Conservation (phyloP, 2,329 filamentous ascomycete species). For the Mycosphaerella sp. region DNA sequence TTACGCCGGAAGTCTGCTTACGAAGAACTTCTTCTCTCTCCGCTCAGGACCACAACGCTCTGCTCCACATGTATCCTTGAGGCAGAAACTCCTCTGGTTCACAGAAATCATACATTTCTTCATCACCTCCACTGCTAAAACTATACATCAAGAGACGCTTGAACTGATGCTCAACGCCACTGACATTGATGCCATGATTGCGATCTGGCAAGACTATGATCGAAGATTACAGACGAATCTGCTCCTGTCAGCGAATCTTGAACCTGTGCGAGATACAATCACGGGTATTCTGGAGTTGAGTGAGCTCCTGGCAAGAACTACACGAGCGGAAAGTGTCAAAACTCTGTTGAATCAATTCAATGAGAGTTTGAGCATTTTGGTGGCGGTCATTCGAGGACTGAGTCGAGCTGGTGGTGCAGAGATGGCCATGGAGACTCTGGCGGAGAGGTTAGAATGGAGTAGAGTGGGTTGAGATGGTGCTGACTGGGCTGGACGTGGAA, state of each 20-base stretch:
- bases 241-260: conserved; percentile 61
- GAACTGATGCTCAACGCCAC: conserved; percentile 52
- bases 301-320: conserved; percentile 37
- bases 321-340: conserved; percentile 46
- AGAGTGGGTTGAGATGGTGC: neutral
- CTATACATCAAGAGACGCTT: conserved; percentile 52
- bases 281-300: conserved; percentile 71
- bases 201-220: conserved; percentile 59
- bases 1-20: conserved; percentile 61
- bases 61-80: conserved; percentile 47
- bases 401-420: conserved; percentile 67
- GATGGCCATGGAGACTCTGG: conserved; percentile 70
- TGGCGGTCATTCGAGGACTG: conserved; percentile 65
- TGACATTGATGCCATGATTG: conserved; percentile 77
- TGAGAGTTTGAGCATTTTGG: conserved; percentile 61
- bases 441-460: conserved; percentile 62
- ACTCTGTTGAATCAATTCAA: conserved; percentile 58
- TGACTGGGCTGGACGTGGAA: neutral
- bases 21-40: conserved; percentile 41
- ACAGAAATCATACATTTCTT: conserved; percentile 68
- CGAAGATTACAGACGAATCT: conserved; percentile 59
- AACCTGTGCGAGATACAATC: conserved; percentile 64
- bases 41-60: conserved; percentile 6
- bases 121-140: conserved; percentile 62
- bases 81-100: conserved; percentile 66